Conservation (phyloP, 179 eudicot species). For the Corrigiola litoralis region DNA sequence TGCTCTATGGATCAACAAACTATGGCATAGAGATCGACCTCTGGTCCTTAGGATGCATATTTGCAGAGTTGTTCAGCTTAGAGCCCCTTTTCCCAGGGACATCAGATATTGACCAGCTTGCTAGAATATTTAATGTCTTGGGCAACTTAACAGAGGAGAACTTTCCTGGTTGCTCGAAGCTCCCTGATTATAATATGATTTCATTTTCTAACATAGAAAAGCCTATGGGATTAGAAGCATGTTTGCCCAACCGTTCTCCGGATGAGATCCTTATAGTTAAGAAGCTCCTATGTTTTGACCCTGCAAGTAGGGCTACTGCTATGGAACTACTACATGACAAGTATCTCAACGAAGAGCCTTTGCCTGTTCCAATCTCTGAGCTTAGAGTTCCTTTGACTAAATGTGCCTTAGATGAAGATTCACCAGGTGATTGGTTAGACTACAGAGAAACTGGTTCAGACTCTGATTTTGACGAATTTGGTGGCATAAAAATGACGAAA, state of each 20-base stretch:
- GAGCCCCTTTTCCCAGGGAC: conserved; percentile 79
- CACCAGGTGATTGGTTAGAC: conserved; percentile 41
- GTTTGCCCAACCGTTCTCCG: conserved; percentile 49
- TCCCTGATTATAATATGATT: conserved; percentile 71
- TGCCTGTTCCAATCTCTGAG: conserved; percentile 61
- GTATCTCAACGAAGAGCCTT: conserved; percentile 77
- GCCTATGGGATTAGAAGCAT: conserved; percentile 59
- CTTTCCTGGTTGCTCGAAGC: conserved; percentile 71
- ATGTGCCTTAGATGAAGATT: conserved; percentile 41
- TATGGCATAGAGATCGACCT: conserved; percentile 84
- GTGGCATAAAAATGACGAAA: conserved; percentile 39
- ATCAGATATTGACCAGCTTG: conserved; percentile 85
- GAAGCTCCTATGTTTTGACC: conserved; percentile 72
- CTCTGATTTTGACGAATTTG: conserved; percentile 77
- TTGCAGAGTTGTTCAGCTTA: conserved; percentile 78
- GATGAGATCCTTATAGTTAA: conserved; percentile 63
- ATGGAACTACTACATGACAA: conserved; percentile 83
- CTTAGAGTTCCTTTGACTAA: conserved; percentile 56
- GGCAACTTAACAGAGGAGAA: conserved; percentile 74
- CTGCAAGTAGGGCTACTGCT: conserved; percentile 78
- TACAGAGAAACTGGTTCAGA: conserved; percentile 53
- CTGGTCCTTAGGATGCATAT: conserved; percentile 94
- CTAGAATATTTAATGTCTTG: conserved; percentile 59
- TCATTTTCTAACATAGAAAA: conserved; percentile 59
- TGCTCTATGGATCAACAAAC: conserved; percentile 75